A percentile compares a stretch with the other conserved stretches of the same genome.
Conservation (phyloP, 2,329 filamentous ascomycete genomes). For the Biscogniauxia sp. region DNA sequence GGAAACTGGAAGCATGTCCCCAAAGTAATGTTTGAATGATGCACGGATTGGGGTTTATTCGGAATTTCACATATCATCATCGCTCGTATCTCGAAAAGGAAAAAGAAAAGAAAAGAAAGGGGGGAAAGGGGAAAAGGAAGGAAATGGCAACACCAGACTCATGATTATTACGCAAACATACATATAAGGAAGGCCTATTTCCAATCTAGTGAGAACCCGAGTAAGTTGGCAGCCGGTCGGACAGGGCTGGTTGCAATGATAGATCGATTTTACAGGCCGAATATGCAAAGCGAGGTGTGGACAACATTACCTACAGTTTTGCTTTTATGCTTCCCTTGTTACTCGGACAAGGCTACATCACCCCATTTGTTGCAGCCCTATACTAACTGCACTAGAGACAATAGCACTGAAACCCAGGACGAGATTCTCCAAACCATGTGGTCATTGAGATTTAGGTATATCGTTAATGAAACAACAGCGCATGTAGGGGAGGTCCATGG, state of each 20-base stretch:
- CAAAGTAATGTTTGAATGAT: neutral
- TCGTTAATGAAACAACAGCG: neutral
- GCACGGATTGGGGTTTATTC: neutral
- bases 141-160: neutral
- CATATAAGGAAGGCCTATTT: neutral
- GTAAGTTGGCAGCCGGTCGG: neutral
- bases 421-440: neutral
- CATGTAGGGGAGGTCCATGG: neutral
- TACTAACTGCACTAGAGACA: neutral
- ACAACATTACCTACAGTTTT: constrained; percentile 4
- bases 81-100: neutral
- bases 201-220: neutral
- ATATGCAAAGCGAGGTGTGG: neutral
- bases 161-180: neutral
- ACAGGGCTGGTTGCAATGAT: neutral
- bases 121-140: too few relatives aligned
- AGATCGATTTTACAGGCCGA: too few relatives aligned
- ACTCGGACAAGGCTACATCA: neutral
- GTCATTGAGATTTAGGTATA: neutral
- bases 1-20: constrained; percentile 16
- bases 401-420: neutral
- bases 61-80: neutral
- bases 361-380: neutral
- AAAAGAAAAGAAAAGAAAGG: too few relatives aligned
- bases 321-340: constrained; percentile 7